Base-by-base conservation (phyloP, 1,284 basidiomycete genomes). In the Irpex lacteus region DNA sequence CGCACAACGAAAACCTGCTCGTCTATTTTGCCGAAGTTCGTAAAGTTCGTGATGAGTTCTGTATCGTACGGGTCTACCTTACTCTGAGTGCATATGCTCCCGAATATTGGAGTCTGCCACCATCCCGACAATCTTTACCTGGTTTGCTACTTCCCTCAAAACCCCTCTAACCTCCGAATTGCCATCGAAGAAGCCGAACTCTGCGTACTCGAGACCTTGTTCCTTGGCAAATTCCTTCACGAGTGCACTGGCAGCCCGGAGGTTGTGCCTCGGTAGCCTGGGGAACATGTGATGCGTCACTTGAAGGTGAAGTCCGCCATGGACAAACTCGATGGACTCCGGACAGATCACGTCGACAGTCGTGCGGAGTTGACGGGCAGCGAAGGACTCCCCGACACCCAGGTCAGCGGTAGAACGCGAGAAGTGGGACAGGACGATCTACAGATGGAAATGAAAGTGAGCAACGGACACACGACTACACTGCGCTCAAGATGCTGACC, bases 401-500 rank as follows among this genome's bases (percentile, higher is more conserved):
- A 98, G 82, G 73, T 98, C 97, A 8, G 84, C 91, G 1, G 95
- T 96, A 5, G 96, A 96, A 81, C 98, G 96, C 54, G 94, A 94
- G 78, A 98, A 99, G 80, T 99, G 97, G 2, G 96, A 98, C 21
- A 99, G 86, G 1, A 98, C 96, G 70, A 99, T 99, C 94, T 98
- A 73, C 36, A 63, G 19, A 21, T 37, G 40, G 44, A n/a, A 7
- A 58, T 19, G 32, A 53, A 19, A 34, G 60, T 53, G 49, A 61
- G 3, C n/a, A 54, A 34, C n/a, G n/a, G 49, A 9, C n/a, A 8
- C 34, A 63, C 36, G 21, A 2, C 18, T 26, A 36, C 47, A 15
- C 21, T 9, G 15, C 2, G 56, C 37, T 4, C 8, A 26, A 36
- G 19, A 21, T 7, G 69, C 75, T 65, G 70, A 89, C 90, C 83